These are phyloP conservation scores for Lentithecium fluviatile DNA, from an alignment of 495 filamentous ascomycete genomes.

Conservation along the genomic window DNA sequence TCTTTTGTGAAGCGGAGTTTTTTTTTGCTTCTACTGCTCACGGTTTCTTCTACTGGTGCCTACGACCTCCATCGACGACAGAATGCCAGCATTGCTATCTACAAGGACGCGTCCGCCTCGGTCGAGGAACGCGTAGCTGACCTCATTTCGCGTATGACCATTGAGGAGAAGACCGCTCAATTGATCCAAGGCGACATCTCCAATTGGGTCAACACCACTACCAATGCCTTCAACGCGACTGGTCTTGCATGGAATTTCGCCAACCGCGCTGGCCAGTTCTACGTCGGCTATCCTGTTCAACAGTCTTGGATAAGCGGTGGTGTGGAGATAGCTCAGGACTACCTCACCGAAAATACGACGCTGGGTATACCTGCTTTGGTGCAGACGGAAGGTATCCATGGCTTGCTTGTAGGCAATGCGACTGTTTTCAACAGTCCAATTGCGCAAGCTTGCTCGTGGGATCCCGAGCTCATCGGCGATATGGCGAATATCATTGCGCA, in stretches of 20 bases:
- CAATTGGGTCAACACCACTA: constrained; percentile 65
- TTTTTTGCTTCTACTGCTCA: background rate
- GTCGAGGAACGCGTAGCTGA: constrained; percentile 64
- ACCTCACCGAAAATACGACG: constrained; percentile 55
- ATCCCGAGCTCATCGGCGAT: constrained; percentile 54
- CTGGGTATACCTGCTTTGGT: constrained; percentile 62
- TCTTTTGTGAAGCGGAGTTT: background rate
- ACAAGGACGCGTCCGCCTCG: constrained; percentile 61
- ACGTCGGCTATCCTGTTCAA: constrained; percentile 63
- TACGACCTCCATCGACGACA: constrained; percentile 16
- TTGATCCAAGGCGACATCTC: constrained; percentile 60
- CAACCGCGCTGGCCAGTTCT: constrained; percentile 62
- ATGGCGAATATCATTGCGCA: constrained; percentile 62
- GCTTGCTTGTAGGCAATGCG: constrained; percentile 66
- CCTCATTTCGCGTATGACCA: constrained; percentile 65
- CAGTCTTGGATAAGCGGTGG: constrained; percentile 62
- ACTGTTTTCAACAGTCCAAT: constrained; percentile 76
- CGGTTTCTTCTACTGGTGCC: background rate
- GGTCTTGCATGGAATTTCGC: constrained; percentile 65
- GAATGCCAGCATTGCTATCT: constrained; percentile 38
- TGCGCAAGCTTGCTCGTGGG: constrained; percentile 65
- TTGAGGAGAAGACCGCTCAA: constrained; percentile 67
- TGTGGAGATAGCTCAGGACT: constrained; percentile 62
- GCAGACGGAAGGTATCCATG: constrained; percentile 69
- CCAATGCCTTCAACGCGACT: constrained; percentile 60